Conservation (phyloP, 345 rosid species). For the Arabidopsis suecica region DNA sequence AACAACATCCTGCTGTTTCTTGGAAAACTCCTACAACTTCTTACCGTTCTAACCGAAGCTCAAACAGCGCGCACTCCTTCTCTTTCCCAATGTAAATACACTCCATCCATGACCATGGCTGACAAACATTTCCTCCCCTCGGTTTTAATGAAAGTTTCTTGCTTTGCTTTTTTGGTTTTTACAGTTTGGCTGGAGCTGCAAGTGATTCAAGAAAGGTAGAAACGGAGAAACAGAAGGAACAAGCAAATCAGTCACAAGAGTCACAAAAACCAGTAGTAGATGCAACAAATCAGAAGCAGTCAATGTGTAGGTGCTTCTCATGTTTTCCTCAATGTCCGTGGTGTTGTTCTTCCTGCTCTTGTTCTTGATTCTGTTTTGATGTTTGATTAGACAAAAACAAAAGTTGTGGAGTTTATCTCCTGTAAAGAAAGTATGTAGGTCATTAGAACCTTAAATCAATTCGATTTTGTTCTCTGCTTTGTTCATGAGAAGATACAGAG, state of each 20-base stretch:
- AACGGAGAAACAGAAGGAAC: constrained; percentile 40
- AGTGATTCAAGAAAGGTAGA: constrained; percentile 29
- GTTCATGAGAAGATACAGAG: neutral
- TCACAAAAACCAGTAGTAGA: constrained; percentile 27
- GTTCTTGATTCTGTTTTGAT: constrained; percentile 17
- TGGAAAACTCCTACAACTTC: constrained; percentile 46
- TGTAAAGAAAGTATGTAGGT: constrained; percentile 23
- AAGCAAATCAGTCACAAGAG: constrained; percentile 17
- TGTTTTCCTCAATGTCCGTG: constrained; percentile 47
- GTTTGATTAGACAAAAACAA: neutral
- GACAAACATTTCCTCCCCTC: neutral
- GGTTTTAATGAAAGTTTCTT: neutral
- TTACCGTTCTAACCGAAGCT: constrained; percentile 53
- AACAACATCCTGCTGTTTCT: constrained; percentile 38
- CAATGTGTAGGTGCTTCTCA: constrained; percentile 38
- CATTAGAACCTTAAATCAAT: neutral
- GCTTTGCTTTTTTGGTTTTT: neutral
- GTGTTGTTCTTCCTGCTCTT: constrained; percentile 35
- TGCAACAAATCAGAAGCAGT: constrained; percentile 26
- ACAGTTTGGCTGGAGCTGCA: constrained; percentile 52
- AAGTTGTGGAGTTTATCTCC: neutral
- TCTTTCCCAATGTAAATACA: constrained; percentile 59
- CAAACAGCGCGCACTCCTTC: constrained; percentile 52
- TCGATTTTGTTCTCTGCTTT: constrained; percentile 1
- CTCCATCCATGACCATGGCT: constrained; percentile 20